A percentile compares a stretch with the other conserved stretches of the same genome.
These are phyloP conservation scores for Magnolia officinalis DNA, from an alignment of 164 flowering plant genomes.

Conservation along the genomic window DNA sequence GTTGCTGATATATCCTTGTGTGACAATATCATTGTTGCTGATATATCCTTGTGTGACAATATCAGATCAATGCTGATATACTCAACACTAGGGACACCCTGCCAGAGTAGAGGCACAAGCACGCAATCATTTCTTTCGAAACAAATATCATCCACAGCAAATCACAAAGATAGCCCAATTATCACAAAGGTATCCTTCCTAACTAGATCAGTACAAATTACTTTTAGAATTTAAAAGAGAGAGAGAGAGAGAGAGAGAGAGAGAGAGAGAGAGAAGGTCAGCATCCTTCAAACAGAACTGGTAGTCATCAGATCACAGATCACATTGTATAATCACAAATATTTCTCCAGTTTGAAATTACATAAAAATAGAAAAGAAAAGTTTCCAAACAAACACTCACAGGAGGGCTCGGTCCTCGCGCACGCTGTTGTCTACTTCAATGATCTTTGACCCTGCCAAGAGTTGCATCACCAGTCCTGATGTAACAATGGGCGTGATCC, in stretches of 20 bases:
- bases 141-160: background rate
- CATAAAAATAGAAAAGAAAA: background rate
- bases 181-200: background rate
- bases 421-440: conserved; percentile 53
- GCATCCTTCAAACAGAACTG: background rate
- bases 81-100: background rate
- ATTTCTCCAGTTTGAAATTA: background rate
- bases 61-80: background rate
- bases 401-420: conserved; percentile 54
- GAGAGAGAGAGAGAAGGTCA: background rate
- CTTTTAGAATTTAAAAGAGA: background rate
- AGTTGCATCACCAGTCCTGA: conserved; percentile 61
- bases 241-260: no score
- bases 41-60: background rate
- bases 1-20: no score
- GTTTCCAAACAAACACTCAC: conserved; percentile 22
- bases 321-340: background rate
- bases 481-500: conserved; percentile 54
- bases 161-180: background rate
- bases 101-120: background rate
- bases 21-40: no score
- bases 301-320: background rate
- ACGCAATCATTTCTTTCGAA: background rate
- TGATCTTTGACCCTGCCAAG: conserved; percentile 52
- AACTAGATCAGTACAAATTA: background rate